phyloP scores from a whole-genome alignment of 768 basidiomycete genomes.

The Arthromyces matolae region DNA sequence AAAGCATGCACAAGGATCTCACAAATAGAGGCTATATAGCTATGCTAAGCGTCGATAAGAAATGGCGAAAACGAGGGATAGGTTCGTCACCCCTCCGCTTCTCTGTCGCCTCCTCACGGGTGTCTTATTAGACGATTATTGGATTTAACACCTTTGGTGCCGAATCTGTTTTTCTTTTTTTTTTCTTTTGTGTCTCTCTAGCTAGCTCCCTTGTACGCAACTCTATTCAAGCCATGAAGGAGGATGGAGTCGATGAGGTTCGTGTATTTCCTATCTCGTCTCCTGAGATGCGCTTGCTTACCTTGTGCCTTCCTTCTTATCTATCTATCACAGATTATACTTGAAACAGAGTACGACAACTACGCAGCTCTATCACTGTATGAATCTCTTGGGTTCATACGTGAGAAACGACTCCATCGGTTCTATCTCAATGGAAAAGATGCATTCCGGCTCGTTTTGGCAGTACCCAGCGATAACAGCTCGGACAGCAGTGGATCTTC shows the following conservation, averaged over 20 bases:
- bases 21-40: conserved; percentile 94
- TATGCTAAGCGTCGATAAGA: conserved; percentile 88
- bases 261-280: conserved; percentile 20
- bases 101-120: conserved; percentile 39
- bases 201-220: conserved; percentile 82
- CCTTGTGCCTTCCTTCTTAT: not conserved
- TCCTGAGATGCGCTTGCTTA: conserved; percentile 3
- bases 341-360: conserved; percentile 97
- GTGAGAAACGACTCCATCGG: conserved; percentile 89
- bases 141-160: conserved; percentile 46
- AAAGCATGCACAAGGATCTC: conserved; percentile 75
- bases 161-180: conserved; percentile 36
- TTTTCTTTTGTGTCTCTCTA: conserved; percentile 38
- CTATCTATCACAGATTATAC: conserved; percentile 61
- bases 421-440: conserved; percentile 99
- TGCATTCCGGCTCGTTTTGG: conserved; percentile 79
- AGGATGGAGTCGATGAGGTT: conserved; percentile 83
- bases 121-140: conserved; percentile 46
- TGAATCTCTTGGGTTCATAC: conserved; percentile 89
- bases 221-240: conserved; percentile 82
- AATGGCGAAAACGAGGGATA: conserved; percentile 87
- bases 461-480: conserved; percentile 42
- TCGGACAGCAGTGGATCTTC: conserved; percentile 28
- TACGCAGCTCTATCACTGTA: conserved; percentile 83
- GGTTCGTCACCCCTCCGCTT: conserved; percentile 52